Evolutionary conservation across 1,284 basidiomycete genomes (phyloP), one percentile per base, ranked within the genome.

Genomic region (Spongispora temasekensis): DNA sequence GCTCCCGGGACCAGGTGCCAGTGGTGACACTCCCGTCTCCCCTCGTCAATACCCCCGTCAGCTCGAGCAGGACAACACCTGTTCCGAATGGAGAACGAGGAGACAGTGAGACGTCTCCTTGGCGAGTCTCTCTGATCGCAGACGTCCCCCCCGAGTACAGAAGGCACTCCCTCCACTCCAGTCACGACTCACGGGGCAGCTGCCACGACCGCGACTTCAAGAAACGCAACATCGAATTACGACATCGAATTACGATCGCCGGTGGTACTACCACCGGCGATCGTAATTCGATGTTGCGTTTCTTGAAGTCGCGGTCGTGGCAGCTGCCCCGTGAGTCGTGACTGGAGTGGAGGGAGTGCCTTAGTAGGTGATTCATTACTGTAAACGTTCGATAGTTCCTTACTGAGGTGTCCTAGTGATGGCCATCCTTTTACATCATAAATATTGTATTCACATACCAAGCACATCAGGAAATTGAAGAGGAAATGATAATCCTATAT

Each of bases 21-120:
- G n/a, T 90, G 27, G 81, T 83, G 9, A 84, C 85, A 2, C 78
- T 90, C 2, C 88, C 89, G 0, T 87, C 89, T 0, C 87, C 89
- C 0, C 78, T 87, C 15, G 74, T 85, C 66, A 86, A 88, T 67
- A 88, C 91, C 66, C 91, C 66, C 83, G 87, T 31, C 90, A 91
- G 69, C 83, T 93, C 56, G 88, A 92, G 71, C 83, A 89, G 68
- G 90, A 92, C 70, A 90, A 90, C 67, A 75, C 80, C 48, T 77
- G 85, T 17, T 92, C 5, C 81, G 83, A 61, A 84, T 85, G 63
- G 90, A 92, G 72, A 85, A 88, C 65, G 87, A 89, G 27, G 86
- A 89, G 34, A 77, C n/a, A n/a, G n/a, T 90, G 34, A 80, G 88
- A 21, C 81, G 85, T 50, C 78, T 89, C 64, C 79, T 91, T 23